Percentiles rank a stretch among this genome's conserved stretches.
These are phyloP conservation scores for Boletus rubescentipes DNA, from an alignment of 768 basidiomycete species.

Conservation along the genomic window DNA sequence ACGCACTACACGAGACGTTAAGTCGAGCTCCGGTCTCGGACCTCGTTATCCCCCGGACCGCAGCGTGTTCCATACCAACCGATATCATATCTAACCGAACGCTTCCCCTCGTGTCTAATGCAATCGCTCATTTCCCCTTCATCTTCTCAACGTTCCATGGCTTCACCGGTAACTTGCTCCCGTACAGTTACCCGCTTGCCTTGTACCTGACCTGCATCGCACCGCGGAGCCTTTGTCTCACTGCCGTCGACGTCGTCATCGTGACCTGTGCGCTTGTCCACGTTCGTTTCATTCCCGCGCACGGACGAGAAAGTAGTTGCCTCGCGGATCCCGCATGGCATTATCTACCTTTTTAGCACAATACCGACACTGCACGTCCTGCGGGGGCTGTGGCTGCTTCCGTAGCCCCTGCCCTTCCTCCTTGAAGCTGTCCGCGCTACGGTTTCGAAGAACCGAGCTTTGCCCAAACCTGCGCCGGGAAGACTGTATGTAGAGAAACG, in stretches of 20 bases:
- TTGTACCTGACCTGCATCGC: constrained; percentile 23
- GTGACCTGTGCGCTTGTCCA: constrained; percentile 17
- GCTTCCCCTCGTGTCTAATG: constrained; percentile 6
- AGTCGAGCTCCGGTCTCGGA: constrained; percentile 24
- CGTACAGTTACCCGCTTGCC: constrained; percentile 13
- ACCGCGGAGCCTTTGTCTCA: constrained; percentile 11
- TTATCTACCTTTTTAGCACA: constrained; percentile 16
- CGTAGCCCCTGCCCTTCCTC: constrained; percentile 3
- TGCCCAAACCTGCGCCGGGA: not conserved
- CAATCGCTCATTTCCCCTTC: constrained; percentile 14
- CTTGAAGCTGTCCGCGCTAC: constrained; percentile 17
- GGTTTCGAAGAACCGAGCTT: not conserved
- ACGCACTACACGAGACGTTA: not conserved
- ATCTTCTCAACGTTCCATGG: constrained; percentile 6
- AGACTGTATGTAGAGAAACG: not conserved
- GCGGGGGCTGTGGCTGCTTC: constrained; percentile 19
- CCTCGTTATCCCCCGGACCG: constrained; percentile 18
- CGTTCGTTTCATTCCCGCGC: constrained; percentile 33
- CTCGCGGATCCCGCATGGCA: constrained; percentile 32
- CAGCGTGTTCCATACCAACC: constrained; percentile 6
- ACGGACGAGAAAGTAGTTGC: constrained; percentile 15
- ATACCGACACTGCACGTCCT: constrained; percentile 15
- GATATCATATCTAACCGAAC: constrained; percentile 31
- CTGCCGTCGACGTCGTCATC: constrained; percentile 24
- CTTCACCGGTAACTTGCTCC: constrained; percentile 3